phyloP scores from a whole-genome alignment of 2,329 filamentous ascomycete genomes.

The Cadophora gregata region DNA sequence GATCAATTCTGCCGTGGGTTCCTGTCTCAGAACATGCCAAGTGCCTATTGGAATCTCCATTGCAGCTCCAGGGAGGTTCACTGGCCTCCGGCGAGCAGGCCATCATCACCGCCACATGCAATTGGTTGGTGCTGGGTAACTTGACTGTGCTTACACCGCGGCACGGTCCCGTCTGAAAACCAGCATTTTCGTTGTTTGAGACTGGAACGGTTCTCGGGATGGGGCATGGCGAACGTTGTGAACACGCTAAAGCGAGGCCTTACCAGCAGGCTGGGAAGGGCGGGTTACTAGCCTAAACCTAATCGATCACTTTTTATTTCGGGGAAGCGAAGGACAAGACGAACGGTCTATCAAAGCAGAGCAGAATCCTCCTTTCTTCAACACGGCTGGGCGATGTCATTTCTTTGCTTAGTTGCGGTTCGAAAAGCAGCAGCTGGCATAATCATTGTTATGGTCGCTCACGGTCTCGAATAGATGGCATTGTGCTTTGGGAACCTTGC shows the following conservation, averaged over 20 bases:
- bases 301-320: background rate
- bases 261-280: constrained; percentile 18
- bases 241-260: constrained; percentile 17
- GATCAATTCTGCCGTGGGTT: background rate
- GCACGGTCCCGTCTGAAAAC: background rate
- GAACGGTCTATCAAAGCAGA: background rate
- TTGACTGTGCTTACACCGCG: constrained; percentile 7
- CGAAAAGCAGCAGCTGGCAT: background rate
- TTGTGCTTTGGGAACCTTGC: background rate
- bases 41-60: background rate
- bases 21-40: constrained; percentile 3
- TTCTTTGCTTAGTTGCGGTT: background rate
- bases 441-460: background rate
- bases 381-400: background rate
- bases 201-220: constrained; percentile 30
- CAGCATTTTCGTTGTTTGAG: constrained; percentile 28
- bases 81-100: background rate
- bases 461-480: constrained; percentile 1
- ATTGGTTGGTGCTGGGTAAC: background rate
- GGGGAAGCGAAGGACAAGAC: background rate
- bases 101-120: background rate
- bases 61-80: background rate
- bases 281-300: background rate
- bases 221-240: constrained; percentile 25
- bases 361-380: background rate